Conservation (phyloP, 768 basidiomycete species). For the Neoboletus subvelutipes region DNA sequence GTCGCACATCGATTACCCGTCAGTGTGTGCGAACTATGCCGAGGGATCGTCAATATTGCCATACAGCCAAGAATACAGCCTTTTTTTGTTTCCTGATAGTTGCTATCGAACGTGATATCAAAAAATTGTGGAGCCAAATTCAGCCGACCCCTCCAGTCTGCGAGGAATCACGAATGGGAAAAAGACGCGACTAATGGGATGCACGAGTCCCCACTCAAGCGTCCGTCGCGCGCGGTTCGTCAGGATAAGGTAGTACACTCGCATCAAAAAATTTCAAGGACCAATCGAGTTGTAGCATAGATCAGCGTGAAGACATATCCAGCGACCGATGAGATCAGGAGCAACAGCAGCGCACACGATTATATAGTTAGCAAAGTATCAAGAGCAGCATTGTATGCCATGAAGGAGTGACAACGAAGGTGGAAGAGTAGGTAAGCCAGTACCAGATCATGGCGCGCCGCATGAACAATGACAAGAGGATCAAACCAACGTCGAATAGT, state of each 20-base stretch:
- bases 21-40: no score
- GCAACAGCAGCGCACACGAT: conserved; percentile 9
- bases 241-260: no score
- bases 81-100: not conserved
- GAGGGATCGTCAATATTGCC: no score
- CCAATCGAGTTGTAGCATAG: not conserved
- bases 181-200: no score
- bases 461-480: conserved; percentile 7
- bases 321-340: conserved; percentile 3
- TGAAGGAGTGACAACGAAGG: conserved; percentile 14
- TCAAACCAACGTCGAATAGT: conserved; percentile 4
- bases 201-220: no score
- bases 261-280: not conserved
- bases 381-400: conserved; percentile 6
- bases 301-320: not conserved
- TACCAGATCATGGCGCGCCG: conserved; percentile 15
- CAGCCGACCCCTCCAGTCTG: no score
- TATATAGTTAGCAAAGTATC: not conserved
- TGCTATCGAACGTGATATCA: not conserved
- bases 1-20: no score
- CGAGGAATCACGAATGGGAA: no score
- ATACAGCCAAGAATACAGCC: no score
- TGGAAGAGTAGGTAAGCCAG: conserved; percentile 10
- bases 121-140: no score
- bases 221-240: no score